These are phyloP conservation scores for Setaria italica DNA, from an alignment of 202 grass and related monocot genomes.

Conservation along the genomic window DNA sequence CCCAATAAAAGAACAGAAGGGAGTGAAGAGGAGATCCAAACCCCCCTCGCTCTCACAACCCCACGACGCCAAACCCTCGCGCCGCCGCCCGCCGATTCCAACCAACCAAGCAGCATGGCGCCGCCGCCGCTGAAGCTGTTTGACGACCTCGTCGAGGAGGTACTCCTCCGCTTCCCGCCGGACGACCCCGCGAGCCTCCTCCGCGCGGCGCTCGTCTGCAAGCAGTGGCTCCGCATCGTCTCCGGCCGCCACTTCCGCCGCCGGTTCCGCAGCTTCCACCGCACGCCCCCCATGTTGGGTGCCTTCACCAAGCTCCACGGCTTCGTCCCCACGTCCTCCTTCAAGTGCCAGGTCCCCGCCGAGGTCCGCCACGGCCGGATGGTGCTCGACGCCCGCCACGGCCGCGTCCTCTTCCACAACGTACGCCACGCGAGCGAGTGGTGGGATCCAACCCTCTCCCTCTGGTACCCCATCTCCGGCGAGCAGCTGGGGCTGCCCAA, in stretches of 20 bases:
- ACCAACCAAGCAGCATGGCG: neutral
- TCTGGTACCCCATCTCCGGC: constrained; percentile 10
- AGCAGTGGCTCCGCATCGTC: neutral
- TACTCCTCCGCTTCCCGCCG: neutral
- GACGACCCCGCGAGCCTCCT: neutral
- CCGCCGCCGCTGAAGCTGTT: neutral
- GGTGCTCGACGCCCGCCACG: neutral
- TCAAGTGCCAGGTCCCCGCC: neutral
- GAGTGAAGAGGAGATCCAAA: too few relatives aligned
- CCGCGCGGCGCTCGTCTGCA: constrained; percentile 6
- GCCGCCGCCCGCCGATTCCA: neutral
- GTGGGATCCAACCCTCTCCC: neutral
- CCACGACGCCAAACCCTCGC: too few relatives aligned
- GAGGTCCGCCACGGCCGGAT: too few relatives aligned
- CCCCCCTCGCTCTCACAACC: too few relatives aligned
- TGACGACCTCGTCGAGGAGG: neutral
- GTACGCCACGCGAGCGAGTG: neutral
- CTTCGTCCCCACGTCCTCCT: neutral
- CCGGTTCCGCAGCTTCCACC: neutral
- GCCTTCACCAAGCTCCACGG: neutral
- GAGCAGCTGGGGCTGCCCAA: neutral
- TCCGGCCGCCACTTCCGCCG: neutral
- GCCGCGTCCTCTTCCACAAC: neutral
- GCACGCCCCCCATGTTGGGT: neutral
- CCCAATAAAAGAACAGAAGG: too few relatives aligned